These are phyloP conservation scores for Colletotrichum sp. DNA, from an alignment of 2,329 filamentous ascomycete species.

Conservation along the genomic window DNA sequence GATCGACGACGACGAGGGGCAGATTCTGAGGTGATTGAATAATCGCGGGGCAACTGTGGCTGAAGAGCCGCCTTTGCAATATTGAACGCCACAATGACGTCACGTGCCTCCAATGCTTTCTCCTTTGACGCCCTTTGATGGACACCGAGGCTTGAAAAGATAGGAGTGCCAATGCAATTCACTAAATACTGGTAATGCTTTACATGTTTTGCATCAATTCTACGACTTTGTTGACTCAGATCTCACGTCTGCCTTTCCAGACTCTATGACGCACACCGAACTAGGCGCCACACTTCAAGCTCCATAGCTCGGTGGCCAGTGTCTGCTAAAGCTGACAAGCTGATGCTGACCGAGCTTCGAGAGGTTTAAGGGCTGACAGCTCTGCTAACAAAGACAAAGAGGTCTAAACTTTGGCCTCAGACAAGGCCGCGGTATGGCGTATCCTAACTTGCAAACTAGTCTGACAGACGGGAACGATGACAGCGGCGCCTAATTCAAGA, in stretches of 20 bases:
- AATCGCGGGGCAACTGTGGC: slow-evolving; percentile 23
- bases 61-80: background rate
- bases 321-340: background rate
- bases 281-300: background rate
- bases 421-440: background rate
- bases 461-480: background rate
- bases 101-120: background rate
- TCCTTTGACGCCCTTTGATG: background rate
- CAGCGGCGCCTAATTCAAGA: background rate
- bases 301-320: background rate
- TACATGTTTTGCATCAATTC: background rate
- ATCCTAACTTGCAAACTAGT: background rate
- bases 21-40: slow-evolving; percentile 10
- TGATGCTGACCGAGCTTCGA: background rate
- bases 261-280: background rate
- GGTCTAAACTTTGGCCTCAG: background rate
- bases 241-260: background rate
- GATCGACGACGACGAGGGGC: slow-evolving; percentile 5
- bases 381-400: background rate
- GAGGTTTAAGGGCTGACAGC: background rate
- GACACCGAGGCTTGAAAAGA: background rate
- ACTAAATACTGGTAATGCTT: background rate
- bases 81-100: slow-evolving; percentile 16
- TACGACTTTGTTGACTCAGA: background rate
- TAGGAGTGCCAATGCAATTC: background rate